phyloP scores from a whole-genome alignment of 2,329 filamentous ascomycete species.

The Fusarium anthophilum region DNA sequence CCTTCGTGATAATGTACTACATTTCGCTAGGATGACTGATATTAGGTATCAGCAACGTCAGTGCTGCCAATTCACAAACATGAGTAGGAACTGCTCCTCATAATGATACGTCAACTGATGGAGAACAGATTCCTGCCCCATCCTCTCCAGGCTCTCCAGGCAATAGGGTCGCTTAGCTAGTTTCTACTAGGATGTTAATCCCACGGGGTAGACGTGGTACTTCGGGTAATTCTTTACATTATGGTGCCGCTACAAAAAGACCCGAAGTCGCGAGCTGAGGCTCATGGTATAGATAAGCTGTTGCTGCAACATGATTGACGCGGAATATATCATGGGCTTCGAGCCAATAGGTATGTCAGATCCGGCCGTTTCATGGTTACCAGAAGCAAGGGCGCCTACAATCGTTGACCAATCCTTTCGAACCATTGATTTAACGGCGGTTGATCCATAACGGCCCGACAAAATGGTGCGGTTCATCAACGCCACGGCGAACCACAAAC shows the following conservation, averaged over 20 bases:
- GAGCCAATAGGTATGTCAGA: neutral
- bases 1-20: rapidly evolving
- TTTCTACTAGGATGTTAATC: neutral
- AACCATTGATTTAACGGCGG: too few relatives aligned
- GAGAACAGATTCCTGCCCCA: rapidly evolving
- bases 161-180: neutral
- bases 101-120: neutral
- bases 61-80: rapidly evolving
- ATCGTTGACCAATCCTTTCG: rapidly evolving
- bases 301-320: too few relatives aligned
- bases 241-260: too few relatives aligned
- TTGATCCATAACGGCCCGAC: neutral
- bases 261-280: too few relatives aligned
- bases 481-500: neutral
- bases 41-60: rapidly evolving
- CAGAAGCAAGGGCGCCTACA: rapidly evolving
- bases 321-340: too few relatives aligned
- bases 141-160: neutral
- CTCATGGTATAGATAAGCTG: too few relatives aligned
- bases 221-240: too few relatives aligned
- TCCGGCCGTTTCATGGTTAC: rapidly evolving
- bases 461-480: neutral
- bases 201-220: neutral
- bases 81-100: rapidly evolving
- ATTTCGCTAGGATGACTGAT: rapidly evolving